Evolutionary conservation across 139 green algal species (phyloP).

Genomic region (Auxenochlorella pyrenoidosa): DNA sequence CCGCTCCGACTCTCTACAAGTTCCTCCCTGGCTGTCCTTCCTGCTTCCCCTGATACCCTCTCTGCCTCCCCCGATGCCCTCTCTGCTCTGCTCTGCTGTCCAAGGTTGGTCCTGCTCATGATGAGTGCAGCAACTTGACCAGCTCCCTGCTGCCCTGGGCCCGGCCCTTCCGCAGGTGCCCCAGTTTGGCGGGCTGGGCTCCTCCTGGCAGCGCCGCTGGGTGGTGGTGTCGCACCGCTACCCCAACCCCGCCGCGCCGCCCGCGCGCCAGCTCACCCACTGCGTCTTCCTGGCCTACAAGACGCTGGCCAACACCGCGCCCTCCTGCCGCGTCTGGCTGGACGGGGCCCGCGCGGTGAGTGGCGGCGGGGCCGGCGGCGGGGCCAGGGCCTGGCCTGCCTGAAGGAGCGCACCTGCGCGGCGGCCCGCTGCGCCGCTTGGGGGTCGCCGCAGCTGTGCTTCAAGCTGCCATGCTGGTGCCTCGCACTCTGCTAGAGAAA

Average conservation of each 20-base stretch:
- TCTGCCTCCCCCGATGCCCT: no score
- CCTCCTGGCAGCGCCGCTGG: conserved; percentile 43
- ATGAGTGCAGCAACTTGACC: no score
- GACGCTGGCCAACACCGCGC: conserved; percentile 2
- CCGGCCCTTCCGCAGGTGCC: conserved; percentile 40
- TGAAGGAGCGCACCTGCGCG: background rate
- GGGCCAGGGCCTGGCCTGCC: background rate
- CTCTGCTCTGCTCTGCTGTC: no score
- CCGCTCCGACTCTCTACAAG: no score
- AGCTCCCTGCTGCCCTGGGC: no score
- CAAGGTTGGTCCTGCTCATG: no score
- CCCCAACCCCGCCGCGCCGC: conserved; percentile 20
- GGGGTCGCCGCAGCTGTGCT: no score
- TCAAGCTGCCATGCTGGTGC: no score
- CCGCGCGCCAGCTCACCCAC: conserved; percentile 11
- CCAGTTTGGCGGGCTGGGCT: conserved; percentile 25
- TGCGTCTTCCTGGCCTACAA: conserved; percentile 41
- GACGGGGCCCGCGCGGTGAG: conserved; percentile 43
- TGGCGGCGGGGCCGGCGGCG: background rate
- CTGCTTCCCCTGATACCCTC: no score
- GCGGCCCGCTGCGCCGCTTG: no score
- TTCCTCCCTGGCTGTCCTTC: no score
- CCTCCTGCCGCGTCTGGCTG: conserved; percentile 41
- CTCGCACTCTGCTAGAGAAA: no score
- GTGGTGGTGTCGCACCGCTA: conserved; percentile 40